phyloP scores from a whole-genome alignment of 164 flowering plant genomes.

The Hamamelis virginiana region DNA sequence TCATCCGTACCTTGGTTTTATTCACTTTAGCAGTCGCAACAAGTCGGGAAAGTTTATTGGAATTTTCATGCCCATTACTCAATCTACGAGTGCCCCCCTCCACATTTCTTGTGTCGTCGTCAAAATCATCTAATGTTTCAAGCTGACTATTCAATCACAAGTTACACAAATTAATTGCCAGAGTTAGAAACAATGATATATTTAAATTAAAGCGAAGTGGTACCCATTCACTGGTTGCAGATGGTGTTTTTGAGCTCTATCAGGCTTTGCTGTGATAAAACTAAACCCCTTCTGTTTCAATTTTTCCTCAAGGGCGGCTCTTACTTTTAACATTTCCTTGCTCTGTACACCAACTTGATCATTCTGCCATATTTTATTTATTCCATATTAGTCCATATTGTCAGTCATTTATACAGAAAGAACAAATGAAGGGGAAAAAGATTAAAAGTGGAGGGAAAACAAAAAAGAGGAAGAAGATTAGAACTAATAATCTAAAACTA shows the following conservation, averaged over 20 bases:
- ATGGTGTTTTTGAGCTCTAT: slow-evolving; percentile 27
- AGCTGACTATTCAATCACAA: slow-evolving; percentile 46
- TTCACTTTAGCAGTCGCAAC: slow-evolving; percentile 36
- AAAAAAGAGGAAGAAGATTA: background rate
- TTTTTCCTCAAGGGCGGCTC: slow-evolving; percentile 83
- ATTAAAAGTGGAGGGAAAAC: background rate
- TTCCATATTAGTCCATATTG: slow-evolving; percentile 5
- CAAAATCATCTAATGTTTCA: slow-evolving; percentile 79
- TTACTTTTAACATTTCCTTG: slow-evolving; percentile 77
- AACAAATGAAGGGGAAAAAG: background rate
- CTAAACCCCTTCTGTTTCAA: slow-evolving; percentile 65
- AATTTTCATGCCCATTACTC: slow-evolving; percentile 27
- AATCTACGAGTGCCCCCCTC: slow-evolving; percentile 20
- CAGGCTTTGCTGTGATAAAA: slow-evolving; percentile 35
- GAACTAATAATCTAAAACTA: background rate
- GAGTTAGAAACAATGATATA: slow-evolving; percentile 1
- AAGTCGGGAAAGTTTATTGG: slow-evolving; percentile 44
- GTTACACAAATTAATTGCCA: slow-evolving; percentile 9
- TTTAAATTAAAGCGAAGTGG: background rate
- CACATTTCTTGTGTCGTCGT: slow-evolving; percentile 55
- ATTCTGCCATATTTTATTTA: slow-evolving; percentile 33
- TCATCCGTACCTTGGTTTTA: slow-evolving; percentile 65
- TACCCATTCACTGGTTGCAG: slow-evolving; percentile 51
- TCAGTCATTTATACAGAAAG: background rate
- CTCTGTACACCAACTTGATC: slow-evolving; percentile 57